These are phyloP conservation scores for Vachellia pachyceras DNA, from an alignment of 306 rosid genomes.

Conservation along the genomic window DNA sequence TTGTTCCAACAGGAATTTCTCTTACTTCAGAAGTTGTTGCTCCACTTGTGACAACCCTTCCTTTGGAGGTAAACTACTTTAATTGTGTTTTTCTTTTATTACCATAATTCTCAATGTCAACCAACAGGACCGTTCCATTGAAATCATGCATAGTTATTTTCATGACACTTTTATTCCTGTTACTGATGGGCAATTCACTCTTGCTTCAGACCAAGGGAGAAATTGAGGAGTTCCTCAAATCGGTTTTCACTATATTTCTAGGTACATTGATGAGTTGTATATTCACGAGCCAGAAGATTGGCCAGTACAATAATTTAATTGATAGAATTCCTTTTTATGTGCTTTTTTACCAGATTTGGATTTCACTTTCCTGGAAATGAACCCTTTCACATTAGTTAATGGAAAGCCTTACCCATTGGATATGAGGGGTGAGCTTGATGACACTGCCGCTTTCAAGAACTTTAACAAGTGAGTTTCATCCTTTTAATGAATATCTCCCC, in stretches of 20 bases:
- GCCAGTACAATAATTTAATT: constrained; percentile 15
- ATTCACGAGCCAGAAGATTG: background rate
- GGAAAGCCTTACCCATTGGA: constrained; percentile 98
- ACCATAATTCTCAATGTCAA: constrained; percentile 12
- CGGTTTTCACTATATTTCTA: constrained; percentile 70
- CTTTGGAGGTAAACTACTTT: constrained; percentile 69
- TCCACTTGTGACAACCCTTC: constrained; percentile 86
- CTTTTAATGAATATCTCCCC: constrained; percentile 11
- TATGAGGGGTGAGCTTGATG: constrained; percentile 99
- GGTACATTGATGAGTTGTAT: constrained; percentile 48
- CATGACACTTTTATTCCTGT: constrained; percentile 9
- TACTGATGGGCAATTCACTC: constrained; percentile 6
- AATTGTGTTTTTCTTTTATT: background rate
- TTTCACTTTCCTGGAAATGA: constrained; percentile 98
- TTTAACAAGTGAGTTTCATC: constrained; percentile 76
- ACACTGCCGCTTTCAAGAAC: constrained; percentile 98
- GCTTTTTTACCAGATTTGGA: constrained; percentile 69
- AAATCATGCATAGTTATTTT: background rate
- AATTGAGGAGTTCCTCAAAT: constrained; percentile 80
- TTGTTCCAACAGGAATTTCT: constrained; percentile 77
- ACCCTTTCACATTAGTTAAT: constrained; percentile 86
- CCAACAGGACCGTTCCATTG: constrained; percentile 7
- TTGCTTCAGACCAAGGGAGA: constrained; percentile 67
- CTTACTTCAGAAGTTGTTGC: constrained; percentile 72
- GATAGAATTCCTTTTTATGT: background rate